Percentiles rank a stretch among this genome's conserved stretches.
Conservation (phyloP, 257 asterid genomes). For the Dorcoceras hygrometricum region DNA sequence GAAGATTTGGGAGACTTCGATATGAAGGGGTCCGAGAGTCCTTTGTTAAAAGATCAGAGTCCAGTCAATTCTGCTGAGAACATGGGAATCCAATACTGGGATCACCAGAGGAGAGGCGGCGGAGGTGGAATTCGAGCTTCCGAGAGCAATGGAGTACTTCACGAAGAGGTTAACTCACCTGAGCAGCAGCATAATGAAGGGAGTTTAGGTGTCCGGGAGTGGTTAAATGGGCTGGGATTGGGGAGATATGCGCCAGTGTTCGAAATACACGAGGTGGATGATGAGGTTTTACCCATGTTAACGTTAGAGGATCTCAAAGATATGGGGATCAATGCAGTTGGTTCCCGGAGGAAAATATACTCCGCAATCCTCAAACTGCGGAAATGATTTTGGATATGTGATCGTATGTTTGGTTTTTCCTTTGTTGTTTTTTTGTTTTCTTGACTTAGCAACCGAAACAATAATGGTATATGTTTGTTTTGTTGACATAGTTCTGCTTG, state of each 20-base stretch:
- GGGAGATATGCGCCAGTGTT: conserved; percentile 73
- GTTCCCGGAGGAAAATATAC: conserved; percentile 83
- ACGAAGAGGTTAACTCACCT: conserved; percentile 49
- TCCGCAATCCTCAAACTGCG: conserved; percentile 62
- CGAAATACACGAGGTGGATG: conserved; percentile 90
- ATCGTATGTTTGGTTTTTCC: neutral
- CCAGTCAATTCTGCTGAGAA: conserved; percentile 70
- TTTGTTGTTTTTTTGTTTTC: neutral
- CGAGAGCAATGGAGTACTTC: conserved; percentile 49
- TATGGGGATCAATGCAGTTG: conserved; percentile 90
- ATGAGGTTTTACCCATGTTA: conserved; percentile 74
- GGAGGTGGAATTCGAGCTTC: conserved; percentile 50
- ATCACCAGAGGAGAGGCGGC: conserved; percentile 52
- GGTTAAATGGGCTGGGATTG: conserved; percentile 78
- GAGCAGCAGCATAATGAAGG: conserved; percentile 44
- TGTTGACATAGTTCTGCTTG: neutral
- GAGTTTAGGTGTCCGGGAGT: conserved; percentile 67
- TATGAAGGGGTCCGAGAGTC: conserved; percentile 63
- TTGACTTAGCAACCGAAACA: neutral
- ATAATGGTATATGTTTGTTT: neutral
- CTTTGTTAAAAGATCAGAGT: conserved; percentile 56
- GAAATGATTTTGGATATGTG: conserved; percentile 47
- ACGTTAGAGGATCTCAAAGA: conserved; percentile 93
- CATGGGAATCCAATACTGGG: conserved; percentile 84
- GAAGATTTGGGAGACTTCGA: conserved; percentile 56